Conservation (phyloP, 1,284 basidiomycete species). For the Moniliophthora roreri region DNA sequence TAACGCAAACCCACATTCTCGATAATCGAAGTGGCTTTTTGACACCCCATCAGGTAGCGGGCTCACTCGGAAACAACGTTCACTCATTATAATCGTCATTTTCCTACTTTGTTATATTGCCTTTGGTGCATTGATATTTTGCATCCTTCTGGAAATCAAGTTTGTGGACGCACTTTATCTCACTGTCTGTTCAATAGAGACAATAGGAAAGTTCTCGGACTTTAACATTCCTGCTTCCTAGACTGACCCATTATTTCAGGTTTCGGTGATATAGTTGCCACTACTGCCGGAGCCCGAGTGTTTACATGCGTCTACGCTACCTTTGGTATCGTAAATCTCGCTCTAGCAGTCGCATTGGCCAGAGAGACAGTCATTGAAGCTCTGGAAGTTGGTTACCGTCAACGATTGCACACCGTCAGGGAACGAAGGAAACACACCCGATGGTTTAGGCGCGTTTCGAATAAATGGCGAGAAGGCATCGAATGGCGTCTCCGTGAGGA, state of each 20-base stretch:
- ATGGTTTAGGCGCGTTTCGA: slow-evolving; percentile 38
- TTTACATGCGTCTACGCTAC: slow-evolving; percentile 60
- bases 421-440: slow-evolving; percentile 37
- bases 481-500: slow-evolving; percentile 53
- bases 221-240: neutral
- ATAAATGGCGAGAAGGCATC: slow-evolving; percentile 57
- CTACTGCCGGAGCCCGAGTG: slow-evolving; percentile 44
- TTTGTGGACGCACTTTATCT: slow-evolving; percentile 76
- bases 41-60: slow-evolving; percentile 58
- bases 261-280: slow-evolving; percentile 75
- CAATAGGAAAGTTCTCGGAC: slow-evolving; percentile 47
- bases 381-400: slow-evolving; percentile 60
- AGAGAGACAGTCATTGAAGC: slow-evolving; percentile 75
- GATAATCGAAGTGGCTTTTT: neutral
- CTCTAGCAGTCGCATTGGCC: slow-evolving; percentile 63
- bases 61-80: slow-evolving; percentile 77
- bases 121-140: slow-evolving; percentile 61
- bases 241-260: slow-evolving; percentile 30
- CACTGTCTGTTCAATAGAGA: slow-evolving; percentile 69
- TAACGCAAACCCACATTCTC: slow-evolving; percentile 27
- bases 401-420: slow-evolving; percentile 43
- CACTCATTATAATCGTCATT: slow-evolving; percentile 78
- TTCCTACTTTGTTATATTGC: slow-evolving; percentile 73
- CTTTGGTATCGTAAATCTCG: slow-evolving; percentile 63
- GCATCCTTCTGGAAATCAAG: slow-evolving; percentile 54